A percentile compares a stretch with the other conserved stretches of the same genome.
These are phyloP conservation scores for Trichophyton equinum DNA, from an alignment of 2,329 filamentous ascomycete genomes.

Conservation along the genomic window DNA sequence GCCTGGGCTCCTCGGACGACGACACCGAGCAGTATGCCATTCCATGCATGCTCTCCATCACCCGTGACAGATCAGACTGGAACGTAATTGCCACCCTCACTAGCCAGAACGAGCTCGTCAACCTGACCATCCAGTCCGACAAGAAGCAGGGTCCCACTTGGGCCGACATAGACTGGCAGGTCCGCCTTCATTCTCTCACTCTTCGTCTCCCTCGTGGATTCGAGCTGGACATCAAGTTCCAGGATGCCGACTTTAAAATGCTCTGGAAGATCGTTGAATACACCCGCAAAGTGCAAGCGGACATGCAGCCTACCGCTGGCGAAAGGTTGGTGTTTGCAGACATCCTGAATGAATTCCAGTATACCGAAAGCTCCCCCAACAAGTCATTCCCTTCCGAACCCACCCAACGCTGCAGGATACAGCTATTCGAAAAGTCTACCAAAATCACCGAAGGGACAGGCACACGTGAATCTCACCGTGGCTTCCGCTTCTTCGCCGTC, in stretches of 20 bases:
- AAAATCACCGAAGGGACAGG: constrained; percentile 61
- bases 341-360: constrained; percentile 62
- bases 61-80: constrained; percentile 56
- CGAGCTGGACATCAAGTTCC: constrained; percentile 56
- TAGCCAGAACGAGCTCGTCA: constrained; percentile 67
- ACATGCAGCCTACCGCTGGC: constrained; percentile 54
- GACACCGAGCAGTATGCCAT: constrained; percentile 57
- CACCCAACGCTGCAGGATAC: constrained; percentile 56
- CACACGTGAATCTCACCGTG: constrained; percentile 59
- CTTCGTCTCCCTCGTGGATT: constrained; percentile 66
- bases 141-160: constrained; percentile 59
- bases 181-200: constrained; percentile 52
- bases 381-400: constrained; percentile 64
- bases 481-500: constrained; percentile 65
- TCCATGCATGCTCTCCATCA: constrained; percentile 62
- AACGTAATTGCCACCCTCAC: constrained; percentile 61
- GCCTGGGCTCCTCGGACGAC: constrained; percentile 58
- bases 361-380: constrained; percentile 62
- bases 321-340: constrained; percentile 59
- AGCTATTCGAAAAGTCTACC: constrained; percentile 59
- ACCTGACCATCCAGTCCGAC: constrained; percentile 58
- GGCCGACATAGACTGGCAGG: constrained; percentile 71
- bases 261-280: constrained; percentile 80
- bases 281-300: constrained; percentile 60
- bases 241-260: constrained; percentile 63